Base-by-base conservation (phyloP, 2,329 filamentous ascomycete species). In the Domatiomyces globalis region DNA sequence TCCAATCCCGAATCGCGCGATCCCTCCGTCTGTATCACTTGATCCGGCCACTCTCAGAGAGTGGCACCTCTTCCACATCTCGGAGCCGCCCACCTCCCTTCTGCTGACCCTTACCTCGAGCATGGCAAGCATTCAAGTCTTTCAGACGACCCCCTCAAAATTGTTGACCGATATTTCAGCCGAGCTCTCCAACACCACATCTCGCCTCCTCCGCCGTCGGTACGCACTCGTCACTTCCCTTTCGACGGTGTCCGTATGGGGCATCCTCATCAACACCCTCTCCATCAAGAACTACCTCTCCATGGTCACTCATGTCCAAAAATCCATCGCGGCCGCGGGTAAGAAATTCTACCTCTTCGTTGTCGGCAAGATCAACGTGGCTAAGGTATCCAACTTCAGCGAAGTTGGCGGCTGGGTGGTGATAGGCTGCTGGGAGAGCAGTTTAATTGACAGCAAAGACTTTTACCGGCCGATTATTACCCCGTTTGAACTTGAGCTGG, bases 271-370 rank as follows among this genome's bases (percentile, higher is more conserved):
- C 67, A 96, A 96, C 68, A 98, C 92, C 0, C 79, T 98, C 4
- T 90, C 85, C 19, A 87, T 96, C 5, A 81, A 84, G 54, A 94
- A 95, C 65, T 96, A 95, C 70, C 76, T 95, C 56, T 72, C 80
- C 12, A 88, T 89, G 0, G 80, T 96, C 43, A 76, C 84, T 12
- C 76, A 84, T 50, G 76, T 95, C 29, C 81, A 85, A 54, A 67
- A 72, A 6, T 78, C 82, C 55, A 94, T 98, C 59, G 76, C 79
- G 0, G 76, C 74, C 0, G 85, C 87, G 0, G 89, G 88, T 9
- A 96, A 96, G 72, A 98, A 96, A 71, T 85, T 80, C 65, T 98
- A 98, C 66, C 87, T 90, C 1, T 87, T 98, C 46, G 92, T 98
- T 1, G 92, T 98, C 0, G 92, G 92, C 53, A 96, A 96, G 66